Base-by-base conservation (phyloP, 2,329 filamentous ascomycete species). In the Nigrospora sphaerica region DNA sequence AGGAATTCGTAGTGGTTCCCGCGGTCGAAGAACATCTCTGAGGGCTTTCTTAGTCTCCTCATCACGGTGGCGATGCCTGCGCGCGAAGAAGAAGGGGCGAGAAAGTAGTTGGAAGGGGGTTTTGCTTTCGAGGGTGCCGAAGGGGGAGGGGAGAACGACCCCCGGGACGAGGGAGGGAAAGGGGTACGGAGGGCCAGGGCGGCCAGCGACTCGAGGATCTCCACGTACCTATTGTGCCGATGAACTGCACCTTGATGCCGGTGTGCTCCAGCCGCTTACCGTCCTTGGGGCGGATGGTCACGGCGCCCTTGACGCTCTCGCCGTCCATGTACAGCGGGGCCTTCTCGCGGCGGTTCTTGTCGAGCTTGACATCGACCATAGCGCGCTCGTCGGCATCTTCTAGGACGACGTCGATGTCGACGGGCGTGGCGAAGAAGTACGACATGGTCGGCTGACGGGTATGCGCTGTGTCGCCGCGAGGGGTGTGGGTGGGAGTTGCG, bases 1-100 rank as follows among this genome's bases (percentile, higher is more conserved):
- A 98, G 85, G 70, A 98, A 98, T 71, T 98, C 93, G 76, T 98
- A 95, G 73, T 97, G 93, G 67, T 96, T 98, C 59, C 92, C 92
- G 62, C 93, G 88, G 68, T 98, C 93, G 69, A 95, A 98, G 80
- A 97, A 98, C 93, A 98, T 98, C 68, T 98, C 93, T 95, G 52
- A 34, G 47, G 48, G 43, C n/a, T n/a, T 35, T 39, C 32, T 51
- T 52, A 39, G 50, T 46, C 40, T 48, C 33, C 46, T 38, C 32
- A 35, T 47, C 39, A 46, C 40, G 38, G 33, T 36, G 18, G 39
- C 43, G 32, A 42, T 13, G 46, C 33, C 45, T 46, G 47, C 32
- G 46, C 17, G 23, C 23, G 23, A 41, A 40, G 45, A 36, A 47
- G 33, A 28, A 48, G 38, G 32, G 32, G 44, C 39, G 23, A 45